phyloP scores from a whole-genome alignment of 2,329 filamentous ascomycete species.

The Pseudonectria buxi region DNA sequence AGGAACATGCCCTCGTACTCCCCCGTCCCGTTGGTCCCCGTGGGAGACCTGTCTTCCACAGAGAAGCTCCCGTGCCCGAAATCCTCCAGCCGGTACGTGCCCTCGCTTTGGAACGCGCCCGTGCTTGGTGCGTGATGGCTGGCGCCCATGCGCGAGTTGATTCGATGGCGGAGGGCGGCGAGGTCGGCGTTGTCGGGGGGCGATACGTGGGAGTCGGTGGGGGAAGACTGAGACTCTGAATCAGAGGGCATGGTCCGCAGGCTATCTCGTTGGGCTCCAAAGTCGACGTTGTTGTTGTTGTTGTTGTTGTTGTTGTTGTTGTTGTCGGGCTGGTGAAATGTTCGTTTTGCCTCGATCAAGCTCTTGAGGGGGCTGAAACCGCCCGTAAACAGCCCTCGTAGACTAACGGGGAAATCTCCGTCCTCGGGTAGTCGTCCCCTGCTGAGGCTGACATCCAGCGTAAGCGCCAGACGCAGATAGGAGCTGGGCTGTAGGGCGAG shows the following conservation, averaged over 20 bases:
- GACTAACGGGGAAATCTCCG: constrained; percentile 33
- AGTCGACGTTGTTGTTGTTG: background rate
- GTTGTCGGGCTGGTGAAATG: background rate
- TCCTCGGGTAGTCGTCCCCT: constrained; percentile 35
- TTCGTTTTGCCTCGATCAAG: constrained; percentile 22
- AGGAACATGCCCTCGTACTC: constrained; percentile 22
- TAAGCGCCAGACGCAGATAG: constrained; percentile 37
- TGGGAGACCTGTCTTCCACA: constrained; percentile 19
- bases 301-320: no score
- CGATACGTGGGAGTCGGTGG: constrained; percentile 13
- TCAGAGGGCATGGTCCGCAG: constrained; percentile 3
- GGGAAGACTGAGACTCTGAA: constrained; percentile 12
- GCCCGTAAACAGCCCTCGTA: constrained; percentile 31
- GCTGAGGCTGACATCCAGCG: constrained; percentile 37
- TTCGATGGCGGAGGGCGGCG: constrained; percentile 9
- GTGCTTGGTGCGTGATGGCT: constrained; percentile 9
- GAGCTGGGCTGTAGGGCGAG: constrained; percentile 32
- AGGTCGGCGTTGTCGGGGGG: constrained; percentile 8
- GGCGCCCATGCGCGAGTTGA: constrained; percentile 3
- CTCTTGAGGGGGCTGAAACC: constrained; percentile 30
- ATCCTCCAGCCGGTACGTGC: constrained; percentile 25
- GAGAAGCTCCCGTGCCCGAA: constrained; percentile 28
- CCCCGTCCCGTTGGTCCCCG: constrained; percentile 7
- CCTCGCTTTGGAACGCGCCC: constrained; percentile 17
- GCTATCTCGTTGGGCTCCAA: background rate